Conservation (phyloP, 768 basidiomycete genomes). For the Mycena vulgaris region DNA sequence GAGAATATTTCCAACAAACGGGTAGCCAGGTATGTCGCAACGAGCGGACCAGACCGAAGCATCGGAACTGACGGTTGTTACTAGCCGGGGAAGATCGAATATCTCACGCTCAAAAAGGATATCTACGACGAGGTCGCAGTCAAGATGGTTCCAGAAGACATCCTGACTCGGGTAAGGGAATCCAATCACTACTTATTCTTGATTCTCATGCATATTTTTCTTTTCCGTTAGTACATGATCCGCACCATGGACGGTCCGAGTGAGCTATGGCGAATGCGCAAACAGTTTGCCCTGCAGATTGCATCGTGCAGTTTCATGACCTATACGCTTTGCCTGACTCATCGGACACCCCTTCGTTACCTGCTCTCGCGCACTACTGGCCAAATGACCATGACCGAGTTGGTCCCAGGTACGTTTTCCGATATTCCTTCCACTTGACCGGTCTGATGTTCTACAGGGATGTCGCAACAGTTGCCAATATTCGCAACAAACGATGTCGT, state of each 20-base stretch:
- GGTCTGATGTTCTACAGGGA: conserved; percentile 47
- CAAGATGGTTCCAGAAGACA: conserved; percentile 92
- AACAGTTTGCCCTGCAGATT: conserved; percentile 94
- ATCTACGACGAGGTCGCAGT: conserved; percentile 88
- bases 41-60: not conserved
- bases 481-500: conserved; percentile 89
- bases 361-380: conserved; percentile 93
- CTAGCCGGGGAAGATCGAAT: conserved; percentile 76
- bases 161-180: conserved; percentile 88
- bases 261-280: conserved; percentile 97
- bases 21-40: conserved; percentile 59
- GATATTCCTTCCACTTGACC: conserved; percentile 2
- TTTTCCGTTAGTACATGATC: conserved; percentile 84
- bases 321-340: conserved; percentile 86
- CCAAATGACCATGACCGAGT: conserved; percentile 92
- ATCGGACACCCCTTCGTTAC: conserved; percentile 88
- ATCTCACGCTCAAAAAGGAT: conserved; percentile 82
- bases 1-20: conserved; percentile 68
- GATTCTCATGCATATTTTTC: conserved; percentile 12
- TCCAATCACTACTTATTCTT: not conserved
- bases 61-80: conserved; percentile 7
- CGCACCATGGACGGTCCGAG: conserved; percentile 86
- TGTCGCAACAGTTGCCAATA: conserved; percentile 64
- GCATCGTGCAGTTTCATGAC: conserved; percentile 95
- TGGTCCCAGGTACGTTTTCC: conserved; percentile 78